Base-by-base conservation (phyloP, 805 yeast genomes). In the Sungouiozyma intestinalis region DNA sequence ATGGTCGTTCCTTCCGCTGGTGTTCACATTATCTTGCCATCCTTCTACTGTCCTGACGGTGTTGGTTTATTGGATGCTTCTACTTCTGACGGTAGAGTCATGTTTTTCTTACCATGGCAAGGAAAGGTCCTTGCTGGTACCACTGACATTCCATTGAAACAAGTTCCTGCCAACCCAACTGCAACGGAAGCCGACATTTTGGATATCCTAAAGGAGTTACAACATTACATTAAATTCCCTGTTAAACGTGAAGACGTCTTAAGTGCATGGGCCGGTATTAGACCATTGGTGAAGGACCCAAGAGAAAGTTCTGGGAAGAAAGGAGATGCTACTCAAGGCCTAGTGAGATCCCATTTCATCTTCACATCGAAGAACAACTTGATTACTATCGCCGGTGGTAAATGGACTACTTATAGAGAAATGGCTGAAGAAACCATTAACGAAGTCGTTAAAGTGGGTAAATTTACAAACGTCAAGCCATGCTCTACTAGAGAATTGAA, bases 41-140 rank as follows among this genome's bases (percentile, higher is more conserved):
- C 88, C 51, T 88, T 75, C 71, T 88, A 85, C 67, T 82, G 94
- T 64, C 94, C 97, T 41, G 74, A 74, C 58, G 79, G 79, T 49
- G 75, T 85, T 73, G 97, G 97, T 48, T 71, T 88, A 48, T 72
- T 88, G 45, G 97, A 88, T 65, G 95, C 96, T 38, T 74, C 85
- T 37, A 88, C 97, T 38, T 71, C 90, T 29, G 97, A 88, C 61
- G 97, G 97, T 44, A 79, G 97, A 65, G 97, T 88, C 41, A 84
- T 90, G 83, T 88, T 88, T 68, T 88, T 90, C 71, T 71, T 88
- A 63, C 97, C 97, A 53, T 88, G 97, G 97, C 96, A 87, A 69
- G 95, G 96, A 4, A 84, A 87, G 63, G 94, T 88, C 29, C 72
- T 88, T 50, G 96, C 95, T 45, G 97, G 97, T 61, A 88, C 97